phyloP scores from a whole-genome alignment of 805 yeast species.

The Soucietia sequanensis region DNA sequence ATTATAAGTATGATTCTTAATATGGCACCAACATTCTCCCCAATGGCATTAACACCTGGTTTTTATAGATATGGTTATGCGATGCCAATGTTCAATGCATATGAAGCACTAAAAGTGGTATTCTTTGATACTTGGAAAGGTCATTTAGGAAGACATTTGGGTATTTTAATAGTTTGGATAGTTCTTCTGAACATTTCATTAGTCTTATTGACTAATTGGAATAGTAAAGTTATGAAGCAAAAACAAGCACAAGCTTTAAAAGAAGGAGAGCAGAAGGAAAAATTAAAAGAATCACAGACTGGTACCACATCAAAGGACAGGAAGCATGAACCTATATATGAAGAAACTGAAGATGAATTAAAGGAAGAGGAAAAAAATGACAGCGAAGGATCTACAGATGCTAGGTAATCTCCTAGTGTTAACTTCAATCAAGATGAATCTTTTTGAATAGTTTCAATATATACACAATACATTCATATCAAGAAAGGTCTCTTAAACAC shows the following conservation, averaged over 20 bases:
- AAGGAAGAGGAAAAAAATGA: background rate
- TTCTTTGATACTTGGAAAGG: conserved; percentile 36
- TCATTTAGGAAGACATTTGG: conserved; percentile 29
- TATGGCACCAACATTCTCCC: conserved; percentile 30
- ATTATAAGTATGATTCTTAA: conserved; percentile 28
- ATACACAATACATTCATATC: too few relatives aligned
- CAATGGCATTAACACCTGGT: conserved; percentile 22
- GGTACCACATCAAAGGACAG: conserved; percentile 6
- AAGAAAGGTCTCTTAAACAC: too few relatives aligned
- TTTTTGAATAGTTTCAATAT: too few relatives aligned
- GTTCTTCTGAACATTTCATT: conserved; percentile 16
- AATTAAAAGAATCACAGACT: too few relatives aligned
- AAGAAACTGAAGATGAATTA: background rate
- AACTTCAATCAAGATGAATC: background rate
- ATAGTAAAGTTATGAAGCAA: too few relatives aligned
- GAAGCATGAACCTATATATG: background rate
- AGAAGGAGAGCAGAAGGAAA: conserved; percentile 6
- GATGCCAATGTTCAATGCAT: conserved; percentile 25
- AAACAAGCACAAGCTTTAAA: too few relatives aligned
- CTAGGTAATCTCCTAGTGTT: too few relatives aligned
- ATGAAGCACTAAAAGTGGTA: conserved; percentile 29
- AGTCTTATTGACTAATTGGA: conserved; percentile 6
- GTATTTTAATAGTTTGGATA: conserved; percentile 33
- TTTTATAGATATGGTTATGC: conserved; percentile 31
- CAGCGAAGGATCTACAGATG: too few relatives aligned